A percentile compares a stretch with the other conserved stretches of the same genome.
These are phyloP conservation scores for Glycine tomentella DNA, from an alignment of 306 rosid genomes.

Conservation along the genomic window DNA sequence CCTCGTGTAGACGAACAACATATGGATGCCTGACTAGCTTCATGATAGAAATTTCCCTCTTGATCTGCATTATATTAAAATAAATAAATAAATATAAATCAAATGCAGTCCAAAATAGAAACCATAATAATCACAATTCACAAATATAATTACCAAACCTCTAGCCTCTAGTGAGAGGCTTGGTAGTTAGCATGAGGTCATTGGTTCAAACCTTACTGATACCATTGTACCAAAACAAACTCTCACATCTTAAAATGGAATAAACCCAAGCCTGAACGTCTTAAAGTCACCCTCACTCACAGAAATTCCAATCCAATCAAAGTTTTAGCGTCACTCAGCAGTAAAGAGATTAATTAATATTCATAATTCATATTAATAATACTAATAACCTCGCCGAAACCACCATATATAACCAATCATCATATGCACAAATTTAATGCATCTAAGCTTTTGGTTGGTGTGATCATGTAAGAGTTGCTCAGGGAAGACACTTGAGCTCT, in stretches of 20 bases:
- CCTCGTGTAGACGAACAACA: slow-evolving; percentile 88
- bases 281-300: neutral
- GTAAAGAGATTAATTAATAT: slow-evolving; percentile 14
- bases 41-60: slow-evolving; percentile 92
- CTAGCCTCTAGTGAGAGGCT: neutral
- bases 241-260: slow-evolving; percentile 8
- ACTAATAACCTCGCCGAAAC: neutral
- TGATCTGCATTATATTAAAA: slow-evolving; percentile 62
- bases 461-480: neutral
- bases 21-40: slow-evolving; percentile 92
- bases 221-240: neutral
- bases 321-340: slow-evolving; percentile 6
- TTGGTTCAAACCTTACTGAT: neutral
- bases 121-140: neutral
- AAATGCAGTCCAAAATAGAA: slow-evolving; percentile 12
- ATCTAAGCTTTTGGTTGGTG: neutral
- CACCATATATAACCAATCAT: neutral
- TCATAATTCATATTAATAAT: slow-evolving; percentile 1
- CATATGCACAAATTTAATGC: neutral
- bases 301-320: slow-evolving; percentile 27
- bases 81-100: neutral
- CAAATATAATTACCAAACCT: slow-evolving; percentile 30
- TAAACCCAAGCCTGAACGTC: neutral
- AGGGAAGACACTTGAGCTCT: slow-evolving; percentile 27
- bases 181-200: neutral